Evolutionary conservation across 306 rosid genomes (phyloP).

Genomic region (Cicer bijugum): DNA sequence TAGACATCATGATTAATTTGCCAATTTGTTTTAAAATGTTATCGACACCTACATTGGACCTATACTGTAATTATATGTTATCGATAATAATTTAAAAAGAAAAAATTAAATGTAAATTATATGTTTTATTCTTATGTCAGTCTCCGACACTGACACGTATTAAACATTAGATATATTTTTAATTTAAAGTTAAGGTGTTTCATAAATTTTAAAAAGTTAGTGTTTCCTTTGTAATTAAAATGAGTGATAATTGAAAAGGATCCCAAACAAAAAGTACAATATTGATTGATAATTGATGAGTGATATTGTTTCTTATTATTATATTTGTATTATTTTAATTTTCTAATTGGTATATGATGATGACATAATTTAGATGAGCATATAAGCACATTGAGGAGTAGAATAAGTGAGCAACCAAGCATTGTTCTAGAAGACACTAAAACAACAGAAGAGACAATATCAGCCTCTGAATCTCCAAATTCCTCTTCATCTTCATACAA

Average conservation of each 20-base stretch:
- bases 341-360: conserved; percentile 1
- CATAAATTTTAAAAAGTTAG: background rate
- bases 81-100: too few species aligned
- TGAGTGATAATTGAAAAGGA: conserved; percentile 33
- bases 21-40: too few species aligned
- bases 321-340: conserved; percentile 4
- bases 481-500: conserved; percentile 74
- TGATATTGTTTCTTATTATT: background rate
- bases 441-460: conserved; percentile 56
- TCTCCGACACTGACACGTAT: background rate
- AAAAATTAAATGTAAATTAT: too few species aligned
- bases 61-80: too few species aligned
- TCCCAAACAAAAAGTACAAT: conserved; percentile 28
- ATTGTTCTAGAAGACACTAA: conserved; percentile 44
- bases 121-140: background rate
- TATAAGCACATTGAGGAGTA: conserved; percentile 50
- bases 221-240: conserved; percentile 27
- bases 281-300: conserved; percentile 26
- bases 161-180: background rate
- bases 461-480: conserved; percentile 65
- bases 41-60: too few species aligned
- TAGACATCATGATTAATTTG: too few species aligned
- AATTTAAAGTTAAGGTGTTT: background rate
- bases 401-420: conserved; percentile 52
- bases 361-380: conserved; percentile 51